phyloP scores from a whole-genome alignment of 768 basidiomycete species.

The Boletellus ananas region DNA sequence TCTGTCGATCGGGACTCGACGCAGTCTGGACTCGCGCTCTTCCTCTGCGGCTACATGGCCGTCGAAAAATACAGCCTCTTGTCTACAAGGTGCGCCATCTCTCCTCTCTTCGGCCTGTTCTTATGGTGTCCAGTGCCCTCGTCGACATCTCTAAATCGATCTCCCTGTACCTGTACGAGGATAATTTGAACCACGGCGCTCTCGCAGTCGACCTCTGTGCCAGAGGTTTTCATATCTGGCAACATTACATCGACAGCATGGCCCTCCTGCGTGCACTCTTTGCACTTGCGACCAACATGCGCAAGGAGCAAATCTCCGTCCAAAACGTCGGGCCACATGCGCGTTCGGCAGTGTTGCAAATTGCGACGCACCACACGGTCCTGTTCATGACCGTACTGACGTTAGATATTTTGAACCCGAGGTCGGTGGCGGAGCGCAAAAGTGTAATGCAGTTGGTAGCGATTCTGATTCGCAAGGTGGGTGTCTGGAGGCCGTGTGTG shows the following conservation, averaged over 20 bases:
- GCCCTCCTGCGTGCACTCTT: constrained; percentile 84
- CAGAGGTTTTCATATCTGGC: constrained; percentile 92
- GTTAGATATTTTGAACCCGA: constrained; percentile 81
- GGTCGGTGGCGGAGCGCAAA: constrained; percentile 71
- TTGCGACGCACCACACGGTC: constrained; percentile 78
- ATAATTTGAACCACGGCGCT: constrained; percentile 57
- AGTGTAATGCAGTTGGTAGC: constrained; percentile 91
- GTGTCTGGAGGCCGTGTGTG: not conserved
- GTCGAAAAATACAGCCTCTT: constrained; percentile 75
- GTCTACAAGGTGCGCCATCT: constrained; percentile 54
- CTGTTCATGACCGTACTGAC: constrained; percentile 93
- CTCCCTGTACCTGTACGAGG: constrained; percentile 70
- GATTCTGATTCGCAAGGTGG: constrained; percentile 86
- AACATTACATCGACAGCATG: constrained; percentile 88
- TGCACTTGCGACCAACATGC: constrained; percentile 65
- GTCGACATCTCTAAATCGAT: constrained; percentile 85
- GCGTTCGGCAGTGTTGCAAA: constrained; percentile 76
- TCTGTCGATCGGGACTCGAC: constrained; percentile 55
- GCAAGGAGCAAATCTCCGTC: constrained; percentile 63
- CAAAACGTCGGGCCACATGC: constrained; percentile 77
- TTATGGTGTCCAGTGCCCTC: constrained; percentile 35
- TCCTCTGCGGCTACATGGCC: constrained; percentile 80
- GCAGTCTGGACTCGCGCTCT: constrained; percentile 65
- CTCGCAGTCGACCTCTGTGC: constrained; percentile 88
- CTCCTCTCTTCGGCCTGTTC: not conserved